These are phyloP conservation scores for Aspergillus sparsus DNA, from an alignment of 495 filamentous ascomycete genomes.

Conservation along the genomic window DNA sequence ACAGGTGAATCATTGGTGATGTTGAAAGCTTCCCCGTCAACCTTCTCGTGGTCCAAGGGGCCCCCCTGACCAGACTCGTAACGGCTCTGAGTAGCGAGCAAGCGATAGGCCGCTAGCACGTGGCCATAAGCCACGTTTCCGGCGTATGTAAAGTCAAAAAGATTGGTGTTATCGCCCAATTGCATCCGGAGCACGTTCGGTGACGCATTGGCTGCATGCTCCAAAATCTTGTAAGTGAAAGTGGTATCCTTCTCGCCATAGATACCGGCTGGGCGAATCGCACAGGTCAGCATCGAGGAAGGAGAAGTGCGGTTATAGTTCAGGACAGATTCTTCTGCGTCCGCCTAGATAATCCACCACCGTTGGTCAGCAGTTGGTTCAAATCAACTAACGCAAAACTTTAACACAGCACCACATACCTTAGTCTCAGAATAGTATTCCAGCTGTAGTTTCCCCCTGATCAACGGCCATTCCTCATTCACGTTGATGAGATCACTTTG, in stretches of 20 bases:
- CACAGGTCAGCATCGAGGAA: constrained; percentile 67
- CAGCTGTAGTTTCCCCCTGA: constrained; percentile 66
- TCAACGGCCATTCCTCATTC: constrained; percentile 81
- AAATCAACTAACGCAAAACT: constrained; percentile 1
- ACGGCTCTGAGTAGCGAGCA: constrained; percentile 58
- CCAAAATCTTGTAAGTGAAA: constrained; percentile 57
- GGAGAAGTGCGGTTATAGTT: constrained; percentile 74
- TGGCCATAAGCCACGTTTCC: constrained; percentile 54
- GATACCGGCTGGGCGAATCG: constrained; percentile 86
- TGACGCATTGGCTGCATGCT: constrained; percentile 44
- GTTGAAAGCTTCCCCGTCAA: constrained; percentile 94
- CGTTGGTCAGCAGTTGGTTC: constrained; percentile 6
- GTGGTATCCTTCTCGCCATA: constrained; percentile 88
- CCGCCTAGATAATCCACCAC: constrained; percentile 54
- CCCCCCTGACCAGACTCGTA: constrained; percentile 54
- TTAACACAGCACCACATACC: constrained; percentile 43
- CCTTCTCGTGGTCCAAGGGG: constrained; percentile 71
- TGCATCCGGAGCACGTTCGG: constrained; percentile 74
- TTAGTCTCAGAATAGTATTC: constrained; percentile 94
- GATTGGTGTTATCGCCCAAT: constrained; percentile 83
- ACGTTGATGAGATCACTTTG: constrained; percentile 81
- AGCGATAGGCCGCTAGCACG: constrained; percentile 61
- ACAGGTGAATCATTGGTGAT: constrained; percentile 90
- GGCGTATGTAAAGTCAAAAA: constrained; percentile 60
- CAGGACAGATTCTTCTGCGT: constrained; percentile 82